Conservation (phyloP, 2,329 filamentous ascomycete genomes). For the Xylaria sp. region DNA sequence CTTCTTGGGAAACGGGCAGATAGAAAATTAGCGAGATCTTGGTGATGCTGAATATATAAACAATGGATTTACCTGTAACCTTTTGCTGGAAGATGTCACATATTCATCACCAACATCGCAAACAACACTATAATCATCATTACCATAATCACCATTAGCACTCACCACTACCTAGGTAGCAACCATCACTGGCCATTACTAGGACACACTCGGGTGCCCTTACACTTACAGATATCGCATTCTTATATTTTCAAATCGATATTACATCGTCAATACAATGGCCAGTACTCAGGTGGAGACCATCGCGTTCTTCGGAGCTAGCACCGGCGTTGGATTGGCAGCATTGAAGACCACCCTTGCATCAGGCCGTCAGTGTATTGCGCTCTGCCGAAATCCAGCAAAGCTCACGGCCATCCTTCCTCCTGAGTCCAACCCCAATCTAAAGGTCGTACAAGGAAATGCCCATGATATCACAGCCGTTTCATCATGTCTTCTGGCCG, state of each 20-base stretch:
- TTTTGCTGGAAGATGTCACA: not conserved
- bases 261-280: conserved; percentile 16
- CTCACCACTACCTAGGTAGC: not conserved
- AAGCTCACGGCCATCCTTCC: conserved; percentile 58
- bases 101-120: conserved; percentile 7
- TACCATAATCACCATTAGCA: not conserved
- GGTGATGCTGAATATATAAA: conserved; percentile 10
- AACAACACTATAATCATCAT: not conserved
- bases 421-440: conserved; percentile 49
- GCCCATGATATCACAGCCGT: conserved; percentile 56
- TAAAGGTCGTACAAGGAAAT: conserved; percentile 61
- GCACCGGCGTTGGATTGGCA: conserved; percentile 60
- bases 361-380: conserved; percentile 60
- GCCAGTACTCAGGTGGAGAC: conserved; percentile 49
- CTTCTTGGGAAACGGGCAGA: not conserved
- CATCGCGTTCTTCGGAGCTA: conserved; percentile 65
- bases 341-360: conserved; percentile 60
- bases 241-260: too few relatives aligned
- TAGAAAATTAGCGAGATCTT: not conserved
- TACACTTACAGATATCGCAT: not conserved
- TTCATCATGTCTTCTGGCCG: conserved; percentile 50
- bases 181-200: too few relatives aligned
- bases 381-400: conserved; percentile 61
- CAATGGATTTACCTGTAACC: not conserved
- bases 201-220: not conserved